Conservation (phyloP, 1,284 basidiomycete species). For the Athelia sp. region DNA sequence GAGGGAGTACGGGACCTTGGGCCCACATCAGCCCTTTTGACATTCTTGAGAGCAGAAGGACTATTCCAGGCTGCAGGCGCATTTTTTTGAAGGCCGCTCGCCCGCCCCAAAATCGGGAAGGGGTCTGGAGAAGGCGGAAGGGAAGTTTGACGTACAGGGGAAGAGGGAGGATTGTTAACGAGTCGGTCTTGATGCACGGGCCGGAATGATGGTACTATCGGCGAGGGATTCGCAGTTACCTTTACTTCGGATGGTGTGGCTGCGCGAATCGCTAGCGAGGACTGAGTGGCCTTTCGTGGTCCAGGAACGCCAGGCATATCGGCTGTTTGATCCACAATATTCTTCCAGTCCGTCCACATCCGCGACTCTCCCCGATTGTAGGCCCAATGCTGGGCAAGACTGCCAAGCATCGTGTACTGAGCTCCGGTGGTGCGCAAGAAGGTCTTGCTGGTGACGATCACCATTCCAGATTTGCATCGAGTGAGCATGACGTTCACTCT, state of each 20-base stretch:
- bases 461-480: conserved; percentile 37
- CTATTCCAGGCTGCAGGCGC: not conserved
- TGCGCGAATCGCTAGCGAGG: not conserved
- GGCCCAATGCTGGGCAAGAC: conserved; percentile 18
- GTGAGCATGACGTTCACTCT: conserved; percentile 45
- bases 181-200: not conserved
- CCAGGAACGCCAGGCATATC: conserved; percentile 15
- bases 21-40: not conserved
- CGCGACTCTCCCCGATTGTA: not conserved
- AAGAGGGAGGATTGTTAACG: not conserved
- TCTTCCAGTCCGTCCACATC: conserved; percentile 17
- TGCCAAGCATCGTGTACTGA: conserved; percentile 29
- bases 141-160: too few species aligned
- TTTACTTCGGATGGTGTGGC: not conserved
- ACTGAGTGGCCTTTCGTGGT: not conserved
- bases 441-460: conserved; percentile 31
- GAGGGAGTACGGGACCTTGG: not conserved
- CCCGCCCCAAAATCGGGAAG: too few species aligned
- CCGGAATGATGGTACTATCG: too few species aligned
- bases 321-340: conserved; percentile 11
- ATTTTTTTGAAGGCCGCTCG: too few species aligned
- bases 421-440: conserved; percentile 26
- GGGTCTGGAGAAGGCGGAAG: too few species aligned
- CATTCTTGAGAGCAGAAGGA: not conserved
- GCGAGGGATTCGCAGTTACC: too few species aligned